Base-by-base conservation (phyloP, 75 land plant species). In the Larix kaempferi region DNA sequence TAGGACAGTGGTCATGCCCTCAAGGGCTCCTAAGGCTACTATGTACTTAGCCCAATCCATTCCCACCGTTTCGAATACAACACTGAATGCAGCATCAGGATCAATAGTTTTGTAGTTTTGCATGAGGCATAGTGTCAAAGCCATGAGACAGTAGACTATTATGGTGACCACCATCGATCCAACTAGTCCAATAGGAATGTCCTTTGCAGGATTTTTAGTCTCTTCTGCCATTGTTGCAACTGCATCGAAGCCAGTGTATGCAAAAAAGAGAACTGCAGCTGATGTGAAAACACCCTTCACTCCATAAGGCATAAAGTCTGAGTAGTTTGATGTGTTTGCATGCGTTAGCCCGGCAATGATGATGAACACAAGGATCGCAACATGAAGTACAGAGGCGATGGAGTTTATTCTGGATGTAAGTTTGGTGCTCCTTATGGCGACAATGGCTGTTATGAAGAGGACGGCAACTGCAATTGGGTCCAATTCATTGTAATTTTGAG, bases 11-110 rank as follows among this genome's bases (percentile, higher is more conserved):
- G 95, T 90, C 91, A 94, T 94, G 49, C 93, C 95, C 73, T 94
- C 92, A 11, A 96, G 78, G 2, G 99, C 99, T 6, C 94, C 94
- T 10, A 88, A 57, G 7, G 99, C 91, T 17, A 96, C 99, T 7
- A 96, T 74, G 81, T 94, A 96, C 84, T 94, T 86, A 2, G 95
- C 99, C 99, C 99, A 96, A 0, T 73, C 67, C 93, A 90, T 78
- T 0, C 94, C 92, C 1, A 79, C 86, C 0, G 22, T 56, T 14
- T 79, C n/a, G 35, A 92, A 92, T 25, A 74, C 93, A 75, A 61
- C 58, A 17, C 87, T 77, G 74, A 88, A 92, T n/a, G 94, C 93
- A 2, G 92, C 94, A 59, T 84, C 75, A 1, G 27, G 26, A 59
- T 92, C 87, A 57, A 92, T 79, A 0, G 35, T 3, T 16, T 41